These are phyloP conservation scores for Termitomyces sp. DNA, from an alignment of 768 basidiomycete genomes.

Conservation along the genomic window DNA sequence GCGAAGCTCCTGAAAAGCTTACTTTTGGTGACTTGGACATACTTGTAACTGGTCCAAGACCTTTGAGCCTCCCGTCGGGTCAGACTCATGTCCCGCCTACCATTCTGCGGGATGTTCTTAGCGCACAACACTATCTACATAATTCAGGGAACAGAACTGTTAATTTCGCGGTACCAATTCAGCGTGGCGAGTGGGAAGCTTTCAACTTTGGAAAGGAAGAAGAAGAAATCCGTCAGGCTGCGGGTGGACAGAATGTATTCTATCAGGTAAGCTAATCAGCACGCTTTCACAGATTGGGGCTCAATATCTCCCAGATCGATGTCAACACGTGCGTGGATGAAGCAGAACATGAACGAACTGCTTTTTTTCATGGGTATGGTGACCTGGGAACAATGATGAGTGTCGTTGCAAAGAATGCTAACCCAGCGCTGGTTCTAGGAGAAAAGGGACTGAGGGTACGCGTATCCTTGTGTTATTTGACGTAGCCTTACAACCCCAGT, in stretches of 20 bases:
- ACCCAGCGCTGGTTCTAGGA: conserved; percentile 35
- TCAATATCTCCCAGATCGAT: conserved; percentile 40
- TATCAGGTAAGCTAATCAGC: neutral
- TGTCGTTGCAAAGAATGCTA: conserved; percentile 43
- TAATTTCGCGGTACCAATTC: neutral
- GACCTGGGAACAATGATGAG: conserved; percentile 68
- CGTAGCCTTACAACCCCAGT: neutral
- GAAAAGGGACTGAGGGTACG: conserved; percentile 50
- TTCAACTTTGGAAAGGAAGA: neutral
- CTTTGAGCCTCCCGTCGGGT: conserved; percentile 6
- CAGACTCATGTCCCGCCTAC: neutral
- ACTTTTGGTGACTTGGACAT: conserved; percentile 71
- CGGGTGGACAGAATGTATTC: neutral
- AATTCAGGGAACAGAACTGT: neutral
- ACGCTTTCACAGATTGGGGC: neutral
- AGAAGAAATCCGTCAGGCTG: neutral
- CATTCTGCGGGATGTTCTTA: neutral
- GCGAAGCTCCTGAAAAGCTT: conserved; percentile 57
- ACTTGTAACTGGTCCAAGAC: conserved; percentile 42
- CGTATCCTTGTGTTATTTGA: neutral
- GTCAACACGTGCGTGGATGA: conserved; percentile 51
- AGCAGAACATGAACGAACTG: conserved; percentile 42
- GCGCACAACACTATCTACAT: neutral
- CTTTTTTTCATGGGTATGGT: conserved; percentile 60
- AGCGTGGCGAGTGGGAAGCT: neutral